These are phyloP conservation scores for Pseudogymnoascus sp. DNA, from an alignment of 2,329 filamentous ascomycete species.

Conservation along the genomic window DNA sequence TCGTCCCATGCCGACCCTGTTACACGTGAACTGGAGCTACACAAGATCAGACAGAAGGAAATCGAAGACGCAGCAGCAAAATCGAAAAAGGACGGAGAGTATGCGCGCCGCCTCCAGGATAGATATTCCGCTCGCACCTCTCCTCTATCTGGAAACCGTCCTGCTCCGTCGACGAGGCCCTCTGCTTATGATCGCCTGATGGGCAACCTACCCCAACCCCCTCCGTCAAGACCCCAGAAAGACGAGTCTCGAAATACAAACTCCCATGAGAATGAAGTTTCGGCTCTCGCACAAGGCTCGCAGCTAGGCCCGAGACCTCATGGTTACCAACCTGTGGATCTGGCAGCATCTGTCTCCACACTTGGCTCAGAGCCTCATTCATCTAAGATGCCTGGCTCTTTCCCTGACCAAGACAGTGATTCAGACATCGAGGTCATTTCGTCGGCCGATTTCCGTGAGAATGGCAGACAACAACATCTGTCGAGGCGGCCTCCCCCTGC, in stretches of 20 bases:
- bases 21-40: neutral
- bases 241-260: neutral
- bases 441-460: slow-evolving; percentile 22
- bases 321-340: neutral
- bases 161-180: slow-evolving; percentile 13
- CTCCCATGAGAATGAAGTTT: neutral
- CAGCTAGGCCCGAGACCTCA: neutral
- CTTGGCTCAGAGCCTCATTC: neutral
- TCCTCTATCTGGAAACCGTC: neutral
- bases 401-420: slow-evolving; percentile 16
- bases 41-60: slow-evolving; percentile 22
- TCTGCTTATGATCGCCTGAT: slow-evolving; percentile 25
- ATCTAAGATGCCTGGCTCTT: neutral
- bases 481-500: neutral
- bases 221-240: slow-evolving; percentile 10
- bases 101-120: slow-evolving; percentile 25
- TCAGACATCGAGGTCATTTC: slow-evolving; percentile 28
- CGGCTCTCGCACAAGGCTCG: neutral
- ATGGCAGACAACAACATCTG: slow-evolving; percentile 17
- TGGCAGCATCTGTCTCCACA: neutral
- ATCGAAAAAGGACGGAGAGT: slow-evolving; percentile 30
- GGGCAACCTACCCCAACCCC: slow-evolving; percentile 16
- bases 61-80: slow-evolving; percentile 34
- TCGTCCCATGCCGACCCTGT: neutral
- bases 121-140: slow-evolving; percentile 6